A percentile compares a stretch with the other conserved stretches of the same genome.
phyloP scores from a whole-genome alignment of 352 stramenopile species.

The Pythium apleroticum region DNA sequence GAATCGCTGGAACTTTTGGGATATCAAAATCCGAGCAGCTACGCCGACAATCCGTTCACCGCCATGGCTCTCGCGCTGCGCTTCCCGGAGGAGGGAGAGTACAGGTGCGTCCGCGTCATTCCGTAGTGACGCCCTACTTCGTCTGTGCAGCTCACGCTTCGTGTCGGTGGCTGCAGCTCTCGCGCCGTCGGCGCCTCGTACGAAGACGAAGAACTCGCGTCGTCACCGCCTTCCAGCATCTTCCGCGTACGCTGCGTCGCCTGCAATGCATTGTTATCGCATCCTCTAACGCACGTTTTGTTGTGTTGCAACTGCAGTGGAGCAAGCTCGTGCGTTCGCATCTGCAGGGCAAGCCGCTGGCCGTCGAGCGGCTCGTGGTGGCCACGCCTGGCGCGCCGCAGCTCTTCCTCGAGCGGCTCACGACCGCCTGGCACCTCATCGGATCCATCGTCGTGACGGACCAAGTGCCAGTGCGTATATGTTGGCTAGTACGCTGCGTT shows the following conservation, averaged over 20 bases:
- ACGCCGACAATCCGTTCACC: background rate
- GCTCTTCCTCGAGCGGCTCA: constrained; percentile 47
- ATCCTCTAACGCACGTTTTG: background rate
- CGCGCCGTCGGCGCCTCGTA: constrained; percentile 40
- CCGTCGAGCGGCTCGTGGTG: constrained; percentile 47
- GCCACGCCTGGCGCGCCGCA: constrained; percentile 44
- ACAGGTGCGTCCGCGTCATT: constrained; percentile 13
- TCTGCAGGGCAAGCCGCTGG: constrained; percentile 18
- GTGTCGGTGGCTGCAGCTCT: constrained; percentile 33
- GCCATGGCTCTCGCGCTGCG: constrained; percentile 34
- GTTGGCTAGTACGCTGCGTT: background rate
- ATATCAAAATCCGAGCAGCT: background rate
- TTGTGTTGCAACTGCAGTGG: constrained; percentile 36
- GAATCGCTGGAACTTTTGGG: background rate
- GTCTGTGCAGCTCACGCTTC: background rate
- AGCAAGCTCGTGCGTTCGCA: constrained; percentile 37
- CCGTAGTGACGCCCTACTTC: background rate
- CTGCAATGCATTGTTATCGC: background rate
- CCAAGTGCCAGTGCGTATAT: constrained; percentile 39
- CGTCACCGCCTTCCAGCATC: constrained; percentile 33
- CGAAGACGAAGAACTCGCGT: constrained; percentile 26
- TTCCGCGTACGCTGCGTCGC: constrained; percentile 48
- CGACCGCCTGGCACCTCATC: constrained; percentile 42
- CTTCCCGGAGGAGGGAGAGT: constrained; percentile 36
- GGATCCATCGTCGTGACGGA: constrained; percentile 56